Conservation (phyloP, 805 yeast species). For the Teunomyces aglyptinius region DNA sequence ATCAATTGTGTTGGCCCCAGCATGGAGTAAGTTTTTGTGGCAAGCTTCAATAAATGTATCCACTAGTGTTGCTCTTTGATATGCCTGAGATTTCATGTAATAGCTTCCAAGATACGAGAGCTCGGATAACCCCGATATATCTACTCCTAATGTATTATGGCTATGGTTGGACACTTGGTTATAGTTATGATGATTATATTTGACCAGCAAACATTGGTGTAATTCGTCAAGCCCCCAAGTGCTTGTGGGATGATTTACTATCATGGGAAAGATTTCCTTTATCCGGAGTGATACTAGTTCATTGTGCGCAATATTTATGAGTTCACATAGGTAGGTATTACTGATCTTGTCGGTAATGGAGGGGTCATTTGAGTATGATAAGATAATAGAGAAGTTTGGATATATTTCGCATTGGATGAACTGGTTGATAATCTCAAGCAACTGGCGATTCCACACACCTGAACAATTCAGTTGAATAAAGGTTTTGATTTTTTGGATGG, state of each 20-base stretch:
- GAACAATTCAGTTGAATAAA: slow-evolving; percentile 30
- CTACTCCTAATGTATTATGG: background rate
- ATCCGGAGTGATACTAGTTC: slow-evolving; percentile 49
- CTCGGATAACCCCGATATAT: slow-evolving; percentile 5
- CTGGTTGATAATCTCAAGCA: slow-evolving; percentile 28
- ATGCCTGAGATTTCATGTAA: slow-evolving; percentile 23
- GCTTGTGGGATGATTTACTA: slow-evolving; percentile 52
- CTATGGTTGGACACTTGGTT: background rate
- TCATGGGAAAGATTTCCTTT: slow-evolving; percentile 58
- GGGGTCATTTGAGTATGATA: slow-evolving; percentile 13
- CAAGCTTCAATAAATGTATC: slow-evolving; percentile 47
- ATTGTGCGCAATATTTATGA: slow-evolving; percentile 37
- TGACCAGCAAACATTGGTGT: slow-evolving; percentile 46
- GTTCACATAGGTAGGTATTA: slow-evolving; percentile 20
- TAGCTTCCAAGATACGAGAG: slow-evolving; percentile 16
- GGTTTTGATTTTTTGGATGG: slow-evolving; percentile 34
- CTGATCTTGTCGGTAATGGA: slow-evolving; percentile 8
- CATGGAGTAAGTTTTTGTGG: slow-evolving; percentile 55
- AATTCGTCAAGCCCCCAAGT: slow-evolving; percentile 56
- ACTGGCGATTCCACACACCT: slow-evolving; percentile 38
- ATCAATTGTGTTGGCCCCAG: slow-evolving; percentile 77
- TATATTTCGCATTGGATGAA: slow-evolving; percentile 41
- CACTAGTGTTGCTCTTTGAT: slow-evolving; percentile 54
- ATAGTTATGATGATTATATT: slow-evolving; percentile 10
- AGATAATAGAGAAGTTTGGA: slow-evolving; percentile 28